These are phyloP conservation scores for Baudoinia panamericana DNA, from an alignment of 495 filamentous ascomycete species.

Conservation along the genomic window DNA sequence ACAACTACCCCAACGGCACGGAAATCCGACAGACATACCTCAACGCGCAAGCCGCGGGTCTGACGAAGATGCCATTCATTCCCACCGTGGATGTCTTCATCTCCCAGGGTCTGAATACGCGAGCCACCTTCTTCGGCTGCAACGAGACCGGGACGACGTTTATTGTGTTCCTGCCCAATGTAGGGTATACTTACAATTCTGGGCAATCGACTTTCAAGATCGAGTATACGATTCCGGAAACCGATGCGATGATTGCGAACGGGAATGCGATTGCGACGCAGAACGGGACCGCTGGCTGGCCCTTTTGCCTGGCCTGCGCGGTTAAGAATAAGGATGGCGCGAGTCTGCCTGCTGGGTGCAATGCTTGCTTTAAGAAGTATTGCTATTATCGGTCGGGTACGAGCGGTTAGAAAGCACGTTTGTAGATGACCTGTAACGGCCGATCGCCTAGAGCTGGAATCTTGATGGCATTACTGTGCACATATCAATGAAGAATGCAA, in stretches of 20 bases:
- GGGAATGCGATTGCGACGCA: conserved; percentile 30
- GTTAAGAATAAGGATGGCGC: conserved; percentile 30
- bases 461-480: too few species aligned
- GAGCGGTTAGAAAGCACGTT: conserved; percentile 1
- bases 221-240: conserved; percentile 28
- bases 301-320: conserved; percentile 33
- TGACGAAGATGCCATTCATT: conserved; percentile 32
- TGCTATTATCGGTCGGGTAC: conserved; percentile 21
- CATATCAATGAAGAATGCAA: too few species aligned
- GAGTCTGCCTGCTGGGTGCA: conserved; percentile 25
- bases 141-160: conserved; percentile 25
- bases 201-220: conserved; percentile 27
- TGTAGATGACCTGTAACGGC: too few species aligned
- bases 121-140: conserved; percentile 37
- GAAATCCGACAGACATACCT: conserved; percentile 32
- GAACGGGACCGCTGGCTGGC: conserved; percentile 23
- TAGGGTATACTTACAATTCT: conserved; percentile 26
- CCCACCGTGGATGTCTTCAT: conserved; percentile 29
- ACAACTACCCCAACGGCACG: conserved; percentile 34
- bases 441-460: too few species aligned
- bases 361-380: conserved; percentile 32
- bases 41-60: conserved; percentile 24
- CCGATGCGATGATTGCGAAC: conserved; percentile 33
- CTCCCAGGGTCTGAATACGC: conserved; percentile 29
- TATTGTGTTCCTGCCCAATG: conserved; percentile 36